Conservation (phyloP, 305 asterid species). For the Solanum hybrid region DNA sequence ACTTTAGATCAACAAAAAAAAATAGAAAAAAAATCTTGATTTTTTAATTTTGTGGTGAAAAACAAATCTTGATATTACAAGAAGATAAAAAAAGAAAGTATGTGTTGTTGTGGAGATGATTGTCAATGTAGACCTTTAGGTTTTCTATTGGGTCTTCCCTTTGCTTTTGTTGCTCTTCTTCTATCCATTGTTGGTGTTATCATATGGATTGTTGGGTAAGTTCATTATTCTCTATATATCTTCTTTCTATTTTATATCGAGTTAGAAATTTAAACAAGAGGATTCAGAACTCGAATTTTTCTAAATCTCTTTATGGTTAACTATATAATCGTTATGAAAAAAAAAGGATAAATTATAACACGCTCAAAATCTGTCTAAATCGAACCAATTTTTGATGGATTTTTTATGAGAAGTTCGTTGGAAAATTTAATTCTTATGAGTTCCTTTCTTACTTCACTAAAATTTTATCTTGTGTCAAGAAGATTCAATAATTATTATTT, state of each 20-base stretch:
- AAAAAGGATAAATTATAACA: too few species aligned
- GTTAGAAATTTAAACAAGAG: background rate
- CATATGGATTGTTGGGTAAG: constrained; percentile 72
- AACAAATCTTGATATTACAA: background rate
- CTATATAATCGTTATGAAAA: background rate
- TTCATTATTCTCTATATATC: background rate
- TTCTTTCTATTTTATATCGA: background rate
- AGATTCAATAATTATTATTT: background rate
- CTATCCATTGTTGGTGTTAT: constrained; percentile 61
- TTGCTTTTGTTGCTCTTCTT: constrained; percentile 52
- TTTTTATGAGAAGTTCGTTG: background rate
- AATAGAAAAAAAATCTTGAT: background rate
- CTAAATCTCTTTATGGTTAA: background rate
- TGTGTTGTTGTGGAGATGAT: constrained; percentile 35
- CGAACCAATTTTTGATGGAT: background rate
- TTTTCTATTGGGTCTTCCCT: constrained; percentile 68
- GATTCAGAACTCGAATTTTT: background rate
- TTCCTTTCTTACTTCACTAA: background rate
- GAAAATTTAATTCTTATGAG: background rate
- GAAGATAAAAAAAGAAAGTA: background rate
- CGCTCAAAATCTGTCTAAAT: background rate
- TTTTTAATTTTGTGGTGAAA: background rate
- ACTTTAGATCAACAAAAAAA: background rate
- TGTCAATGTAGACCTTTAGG: constrained; percentile 66
- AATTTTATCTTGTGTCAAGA: background rate